Base-by-base conservation (phyloP, 164 flowering plant species). In the Aristolochia contorta region DNA sequence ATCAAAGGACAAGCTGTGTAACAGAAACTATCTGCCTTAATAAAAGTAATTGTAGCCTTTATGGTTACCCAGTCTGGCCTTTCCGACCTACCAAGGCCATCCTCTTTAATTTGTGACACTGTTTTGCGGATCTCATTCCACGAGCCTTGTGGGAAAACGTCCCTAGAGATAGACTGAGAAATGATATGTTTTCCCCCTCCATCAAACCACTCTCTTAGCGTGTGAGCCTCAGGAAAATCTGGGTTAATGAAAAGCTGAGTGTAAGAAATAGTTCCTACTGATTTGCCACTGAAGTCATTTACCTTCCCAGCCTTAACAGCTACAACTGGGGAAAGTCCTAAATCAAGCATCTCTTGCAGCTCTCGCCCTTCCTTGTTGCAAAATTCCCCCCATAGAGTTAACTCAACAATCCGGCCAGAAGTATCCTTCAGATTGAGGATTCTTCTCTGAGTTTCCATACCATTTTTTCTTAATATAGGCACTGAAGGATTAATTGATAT, bases 371-470 rank as follows among this genome's bases (percentile, higher is more conserved):
- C 96, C 69, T 73, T 79, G 72, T 87, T 89, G 79, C 99, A 91
- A 66, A 89, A 81, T 15, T 87, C 95, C 1, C 99, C 99, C 99
- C 99, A 94, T 16, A 94, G 77, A 19, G 96, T 91, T 22, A 91
- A 67, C 78, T 94, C 97, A 13, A 91, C 80, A 57, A 77, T 87
- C 70, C 77, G 67, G 12, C 83, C 85, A 43, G 99, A 84, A 54
- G 64, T 72, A 73, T 91, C 99, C 79, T 84, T 89, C 53, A 94
- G 65, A 70, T 82, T 84, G 65, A 89, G 56, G 60, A 76, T 69
- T 74, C 97, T 81, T 75, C 89, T 83, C 74, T 80, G 97, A 63
- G 99, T 89, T 81, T 94, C 97, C 96, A 89, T 84, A 15, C 97
- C 97, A 71, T 94, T 94, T 76, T 91, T 94, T 62, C 96, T 83